Conservation (phyloP, 306 rosid species). For the Rosa multiflora region DNA sequence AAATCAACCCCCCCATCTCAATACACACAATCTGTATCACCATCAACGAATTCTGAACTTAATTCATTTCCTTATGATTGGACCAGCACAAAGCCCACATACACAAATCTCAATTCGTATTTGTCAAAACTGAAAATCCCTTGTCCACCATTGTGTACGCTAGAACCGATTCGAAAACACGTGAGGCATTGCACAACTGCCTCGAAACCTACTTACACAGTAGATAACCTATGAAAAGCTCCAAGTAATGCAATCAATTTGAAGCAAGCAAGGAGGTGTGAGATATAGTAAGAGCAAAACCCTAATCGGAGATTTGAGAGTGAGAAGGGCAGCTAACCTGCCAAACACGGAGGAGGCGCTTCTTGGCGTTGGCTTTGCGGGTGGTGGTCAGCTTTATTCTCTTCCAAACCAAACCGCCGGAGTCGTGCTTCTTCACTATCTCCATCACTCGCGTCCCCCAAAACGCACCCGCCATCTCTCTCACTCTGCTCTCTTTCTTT, state of each 20-base stretch:
- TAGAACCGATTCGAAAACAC: background rate
- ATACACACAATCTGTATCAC: background rate
- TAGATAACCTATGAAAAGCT: background rate
- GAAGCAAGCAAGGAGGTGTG: background rate
- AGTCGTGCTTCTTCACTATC: slow-evolving; percentile 95
- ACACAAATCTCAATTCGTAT: background rate
- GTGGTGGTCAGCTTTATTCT: slow-evolving; percentile 88
- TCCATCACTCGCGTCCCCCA: slow-evolving; percentile 84
- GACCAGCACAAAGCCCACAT: background rate
- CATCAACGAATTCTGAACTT: background rate
- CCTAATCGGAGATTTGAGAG: slow-evolving; percentile 12
- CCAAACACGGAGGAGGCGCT: slow-evolving; percentile 94
- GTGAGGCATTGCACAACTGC: background rate
- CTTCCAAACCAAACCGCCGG: slow-evolving; percentile 91
- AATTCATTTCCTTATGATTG: background rate
- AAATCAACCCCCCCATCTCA: background rate
- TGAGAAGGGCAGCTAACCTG: slow-evolving; percentile 45
- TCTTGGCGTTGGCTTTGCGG: slow-evolving; percentile 91
- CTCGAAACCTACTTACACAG: background rate
- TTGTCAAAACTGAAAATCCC: background rate
- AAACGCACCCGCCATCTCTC: slow-evolving; percentile 66
- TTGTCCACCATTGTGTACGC: too few relatives aligned
- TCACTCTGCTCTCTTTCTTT: background rate
- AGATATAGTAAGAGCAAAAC: background rate
- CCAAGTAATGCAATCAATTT: background rate